Conservation (phyloP, 2,329 filamentous ascomycete species). For the Cladophialophora bantiana region DNA sequence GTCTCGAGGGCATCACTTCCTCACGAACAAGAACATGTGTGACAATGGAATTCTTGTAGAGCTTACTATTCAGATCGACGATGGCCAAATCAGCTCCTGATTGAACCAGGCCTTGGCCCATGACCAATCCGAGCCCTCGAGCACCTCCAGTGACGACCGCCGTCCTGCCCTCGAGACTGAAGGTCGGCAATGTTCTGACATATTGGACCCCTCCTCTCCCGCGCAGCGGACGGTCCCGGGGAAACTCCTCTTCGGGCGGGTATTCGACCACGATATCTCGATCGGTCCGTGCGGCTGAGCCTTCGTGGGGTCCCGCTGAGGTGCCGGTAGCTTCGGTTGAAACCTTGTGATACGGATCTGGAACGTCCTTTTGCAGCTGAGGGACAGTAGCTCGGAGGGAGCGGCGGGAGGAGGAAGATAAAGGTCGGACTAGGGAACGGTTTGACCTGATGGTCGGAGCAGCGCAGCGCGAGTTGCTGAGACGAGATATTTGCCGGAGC, state of each 20-base stretch:
- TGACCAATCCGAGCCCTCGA: slow-evolving; percentile 85
- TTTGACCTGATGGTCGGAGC: background rate
- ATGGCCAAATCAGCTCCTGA: slow-evolving; percentile 89
- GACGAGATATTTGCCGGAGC: slow-evolving; percentile 24
- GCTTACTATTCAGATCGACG: slow-evolving; percentile 85
- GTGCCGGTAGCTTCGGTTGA: slow-evolving; percentile 44
- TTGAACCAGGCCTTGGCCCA: slow-evolving; percentile 88
- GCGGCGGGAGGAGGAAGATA: slow-evolving; percentile 24
- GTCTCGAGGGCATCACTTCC: background rate
- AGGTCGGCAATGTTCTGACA: slow-evolving; percentile 83
- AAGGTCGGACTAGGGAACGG: slow-evolving; percentile 14
- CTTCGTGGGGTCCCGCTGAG: slow-evolving; percentile 57
- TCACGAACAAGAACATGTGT: background rate
- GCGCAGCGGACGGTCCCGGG: slow-evolving; percentile 72
- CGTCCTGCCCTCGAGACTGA: slow-evolving; percentile 84
- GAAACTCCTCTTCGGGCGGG: slow-evolving; percentile 76
- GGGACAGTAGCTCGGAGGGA: slow-evolving; percentile 15
- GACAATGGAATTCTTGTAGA: background rate
- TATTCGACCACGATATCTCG: slow-evolving; percentile 79
- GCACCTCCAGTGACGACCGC: slow-evolving; percentile 90
- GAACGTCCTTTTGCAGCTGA: slow-evolving; percentile 25
- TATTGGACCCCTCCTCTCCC: slow-evolving; percentile 81
- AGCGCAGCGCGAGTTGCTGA: background rate
- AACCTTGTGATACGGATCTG: slow-evolving; percentile 39
- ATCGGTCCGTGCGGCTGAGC: slow-evolving; percentile 80